Evolutionary conservation across 441 rosid genomes (phyloP).

Genomic region (Jatropha multifida): DNA sequence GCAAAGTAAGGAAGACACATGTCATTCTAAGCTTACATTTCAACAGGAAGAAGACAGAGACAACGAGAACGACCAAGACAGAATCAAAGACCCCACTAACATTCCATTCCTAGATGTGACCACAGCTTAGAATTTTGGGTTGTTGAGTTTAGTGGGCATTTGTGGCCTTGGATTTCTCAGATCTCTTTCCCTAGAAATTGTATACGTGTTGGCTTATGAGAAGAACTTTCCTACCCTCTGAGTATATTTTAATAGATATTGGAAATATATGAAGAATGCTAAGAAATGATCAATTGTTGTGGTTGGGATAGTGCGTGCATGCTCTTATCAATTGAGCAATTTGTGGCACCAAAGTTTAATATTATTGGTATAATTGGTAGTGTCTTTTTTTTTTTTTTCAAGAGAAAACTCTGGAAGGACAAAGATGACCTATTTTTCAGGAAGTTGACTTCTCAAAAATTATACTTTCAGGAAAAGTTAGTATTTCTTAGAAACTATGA

Average conservation of each 20-base stretch:
- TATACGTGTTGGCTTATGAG: background rate
- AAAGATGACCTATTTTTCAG: too few relatives aligned
- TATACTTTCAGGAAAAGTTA: too few relatives aligned
- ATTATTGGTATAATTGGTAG: background rate
- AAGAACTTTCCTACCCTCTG: background rate
- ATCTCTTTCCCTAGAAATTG: background rate
- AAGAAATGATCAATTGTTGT: background rate
- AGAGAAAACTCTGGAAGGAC: background rate
- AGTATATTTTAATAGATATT: background rate
- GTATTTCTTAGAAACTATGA: too few relatives aligned
- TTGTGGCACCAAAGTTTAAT: conserved; percentile 4
- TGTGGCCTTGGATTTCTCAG: conserved; percentile 17
- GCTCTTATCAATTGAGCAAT: background rate
- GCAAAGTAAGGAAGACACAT: conserved; percentile 23
- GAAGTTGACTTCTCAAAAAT: too few relatives aligned
- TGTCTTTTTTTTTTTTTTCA: background rate
- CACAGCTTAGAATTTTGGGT: conserved; percentile 8
- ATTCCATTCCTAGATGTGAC: background rate
- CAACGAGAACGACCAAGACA: background rate
- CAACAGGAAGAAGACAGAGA: conserved; percentile 9
- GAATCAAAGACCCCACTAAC: conserved; percentile 16
- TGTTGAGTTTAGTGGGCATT: conserved; percentile 24
- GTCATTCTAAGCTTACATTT: conserved; percentile 22
- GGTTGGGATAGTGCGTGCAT: background rate
- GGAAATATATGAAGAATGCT: background rate